Conservation (phyloP, 2,329 filamentous ascomycete species). For the Fusarium secorum region DNA sequence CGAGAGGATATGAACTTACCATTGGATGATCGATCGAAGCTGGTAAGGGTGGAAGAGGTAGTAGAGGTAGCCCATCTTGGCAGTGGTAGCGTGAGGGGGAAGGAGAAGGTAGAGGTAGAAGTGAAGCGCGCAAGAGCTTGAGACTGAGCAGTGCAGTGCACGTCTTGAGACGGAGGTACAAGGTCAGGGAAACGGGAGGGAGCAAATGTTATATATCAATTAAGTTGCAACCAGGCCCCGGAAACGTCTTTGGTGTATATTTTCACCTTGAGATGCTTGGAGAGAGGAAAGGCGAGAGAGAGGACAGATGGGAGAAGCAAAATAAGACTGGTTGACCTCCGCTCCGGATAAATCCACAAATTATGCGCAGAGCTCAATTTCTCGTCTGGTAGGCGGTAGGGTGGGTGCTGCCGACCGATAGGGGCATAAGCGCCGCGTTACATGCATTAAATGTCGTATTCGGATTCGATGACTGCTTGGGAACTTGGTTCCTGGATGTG, state of each 20-base stretch:
- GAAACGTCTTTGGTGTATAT: conserved; percentile 32
- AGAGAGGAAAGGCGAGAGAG: conserved; percentile 25
- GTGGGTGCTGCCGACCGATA: conserved; percentile 22
- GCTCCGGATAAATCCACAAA: conserved; percentile 43
- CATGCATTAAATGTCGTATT: conserved; percentile 22
- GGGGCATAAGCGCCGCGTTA: conserved; percentile 19
- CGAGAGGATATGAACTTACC: conserved; percentile 61
- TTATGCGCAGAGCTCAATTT: conserved; percentile 42
- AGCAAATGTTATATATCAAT: conserved; percentile 37
- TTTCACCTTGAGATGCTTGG: conserved; percentile 28
- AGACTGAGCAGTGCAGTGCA: conserved; percentile 36
- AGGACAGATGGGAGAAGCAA: conserved; percentile 32
- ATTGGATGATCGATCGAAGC: conserved; percentile 86
- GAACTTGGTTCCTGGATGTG: background rate
- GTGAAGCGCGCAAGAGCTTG: conserved; percentile 8
- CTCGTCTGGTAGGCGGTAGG: conserved; percentile 16
- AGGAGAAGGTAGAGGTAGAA: background rate
- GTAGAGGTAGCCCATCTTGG: conserved; percentile 72
- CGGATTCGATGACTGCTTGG: background rate
- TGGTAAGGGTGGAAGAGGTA: conserved; percentile 78
- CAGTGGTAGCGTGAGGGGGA: conserved; percentile 20
- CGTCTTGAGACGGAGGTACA: conserved; percentile 18
- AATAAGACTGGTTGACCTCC: conserved; percentile 33
- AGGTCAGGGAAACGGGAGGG: conserved; percentile 17
- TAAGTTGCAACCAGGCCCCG: conserved; percentile 33